Base-by-base conservation (phyloP, 768 basidiomycete genomes). In the Collybia mongolica region DNA sequence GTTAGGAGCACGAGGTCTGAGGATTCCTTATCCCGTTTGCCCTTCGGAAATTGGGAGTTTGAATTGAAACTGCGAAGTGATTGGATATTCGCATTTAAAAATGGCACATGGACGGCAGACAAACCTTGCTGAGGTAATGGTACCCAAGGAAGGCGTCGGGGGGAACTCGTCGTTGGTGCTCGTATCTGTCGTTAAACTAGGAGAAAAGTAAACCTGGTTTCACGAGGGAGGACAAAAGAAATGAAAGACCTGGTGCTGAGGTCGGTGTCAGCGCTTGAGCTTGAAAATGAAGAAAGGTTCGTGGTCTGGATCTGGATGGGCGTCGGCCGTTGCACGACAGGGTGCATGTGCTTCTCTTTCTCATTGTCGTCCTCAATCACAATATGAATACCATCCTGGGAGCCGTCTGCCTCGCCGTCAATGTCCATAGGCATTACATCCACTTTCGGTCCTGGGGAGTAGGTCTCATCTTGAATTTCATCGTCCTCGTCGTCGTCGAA, bases 341-440 rank as follows among this genome's bases (percentile, higher is more conserved):
- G 79, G 60, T 84, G 83, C 83, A 84, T 84, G 61, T 82, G 77
- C 47, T 63, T 63, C 45, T 65, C 60, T 48, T 70, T 61, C 22
- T 68, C 61, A 47, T 63, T 60, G 39, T 65, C 55, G 50, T 67
- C 61, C 29, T 67, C 58, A 15, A 54, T 57, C 15, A 55, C 60
- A 28, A 65, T 58, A 8, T 55, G 45, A 18, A 57, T 45, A 17
- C 18, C 50, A 2, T 46, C 54, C 18, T 18, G 36, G 19, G 22
- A 42, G 46, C 54, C 54, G 6, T 59, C 54, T 26, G 41, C 55
- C 23, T 55, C 53, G 5, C 52, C 42, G 45, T 54, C 60, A 44
- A 58, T 57, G 32, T 64, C 64, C 54, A 59, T 59, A 5, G 52
- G 55, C 19, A 59, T 49, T 17, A 56, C 48, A 12, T 39, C 36